Conservation (phyloP, 345 rosid genomes). For the Jatropha curcas region DNA sequence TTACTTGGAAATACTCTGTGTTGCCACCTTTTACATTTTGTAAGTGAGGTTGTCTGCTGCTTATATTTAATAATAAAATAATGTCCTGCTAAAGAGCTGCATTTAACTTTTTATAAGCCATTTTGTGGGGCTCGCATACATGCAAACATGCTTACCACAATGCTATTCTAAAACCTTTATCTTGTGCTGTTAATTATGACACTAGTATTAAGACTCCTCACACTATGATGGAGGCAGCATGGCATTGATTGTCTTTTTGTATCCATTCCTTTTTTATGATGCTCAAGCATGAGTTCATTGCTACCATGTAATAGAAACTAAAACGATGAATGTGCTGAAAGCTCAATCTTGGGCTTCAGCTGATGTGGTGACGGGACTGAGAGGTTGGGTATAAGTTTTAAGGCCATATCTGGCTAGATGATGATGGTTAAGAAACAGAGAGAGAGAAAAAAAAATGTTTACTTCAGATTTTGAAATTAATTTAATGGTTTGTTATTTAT, state of each 20-base stretch:
- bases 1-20: background rate
- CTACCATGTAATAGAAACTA: background rate
- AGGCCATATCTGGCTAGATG: too few species aligned
- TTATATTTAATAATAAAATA: background rate
- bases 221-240: background rate
- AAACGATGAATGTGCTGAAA: background rate
- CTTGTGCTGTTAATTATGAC: background rate
- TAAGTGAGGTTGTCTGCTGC: background rate
- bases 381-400: background rate
- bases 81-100: constrained; percentile 1
- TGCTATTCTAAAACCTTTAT: background rate
- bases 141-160: background rate
- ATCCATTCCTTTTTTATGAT: background rate
- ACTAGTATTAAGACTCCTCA: background rate
- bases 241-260: too few species aligned
- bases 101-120: background rate
- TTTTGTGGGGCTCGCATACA: background rate
- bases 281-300: background rate
- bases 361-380: background rate
- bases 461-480: background rate
- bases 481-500: background rate
- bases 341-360: background rate
- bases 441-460: too few species aligned
- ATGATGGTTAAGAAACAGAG: background rate
- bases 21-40: background rate